These are phyloP conservation scores for Candida cerambycidarum DNA, from an alignment of 805 yeast species.

Conservation along the genomic window DNA sequence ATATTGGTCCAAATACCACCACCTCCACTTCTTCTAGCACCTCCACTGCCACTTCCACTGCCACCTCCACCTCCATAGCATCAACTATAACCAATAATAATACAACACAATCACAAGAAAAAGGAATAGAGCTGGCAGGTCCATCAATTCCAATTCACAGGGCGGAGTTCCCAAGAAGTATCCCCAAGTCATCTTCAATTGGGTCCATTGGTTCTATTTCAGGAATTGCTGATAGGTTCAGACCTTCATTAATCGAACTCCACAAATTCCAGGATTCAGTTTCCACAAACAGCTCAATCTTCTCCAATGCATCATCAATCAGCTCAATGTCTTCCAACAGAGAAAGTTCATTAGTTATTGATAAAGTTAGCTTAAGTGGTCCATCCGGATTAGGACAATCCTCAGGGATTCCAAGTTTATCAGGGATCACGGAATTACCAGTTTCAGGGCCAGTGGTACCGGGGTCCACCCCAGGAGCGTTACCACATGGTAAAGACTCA, in stretches of 20 bases:
- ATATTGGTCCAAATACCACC: background rate
- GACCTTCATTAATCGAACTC: slow-evolving; percentile 38
- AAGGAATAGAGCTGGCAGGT: slow-evolving; percentile 1
- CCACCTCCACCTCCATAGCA: background rate
- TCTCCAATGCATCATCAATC: slow-evolving; percentile 36
- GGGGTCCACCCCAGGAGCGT: too few relatives aligned
- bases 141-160: slow-evolving; percentile 2
- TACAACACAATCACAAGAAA: background rate
- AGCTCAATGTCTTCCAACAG: slow-evolving; percentile 28
- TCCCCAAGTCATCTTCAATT: slow-evolving; percentile 10
- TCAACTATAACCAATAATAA: too few relatives aligned
- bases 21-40: background rate
- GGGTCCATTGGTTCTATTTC: background rate
- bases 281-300: slow-evolving; percentile 28
- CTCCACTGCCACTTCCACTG: background rate
- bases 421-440: slow-evolving; percentile 1
- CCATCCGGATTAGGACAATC: too few relatives aligned
- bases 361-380: slow-evolving; percentile 1
- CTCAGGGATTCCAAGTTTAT: background rate
- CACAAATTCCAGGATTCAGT: slow-evolving; percentile 15
- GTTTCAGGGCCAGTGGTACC: too few relatives aligned
- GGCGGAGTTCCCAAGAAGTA: slow-evolving; percentile 16
- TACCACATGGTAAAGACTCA: too few relatives aligned
- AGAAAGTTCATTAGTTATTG: slow-evolving; percentile 10
- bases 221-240: slow-evolving; percentile 26